Evolutionary conservation across 805 yeast genomes (phyloP).

Genomic region (Candida sakaeoensis): DNA sequence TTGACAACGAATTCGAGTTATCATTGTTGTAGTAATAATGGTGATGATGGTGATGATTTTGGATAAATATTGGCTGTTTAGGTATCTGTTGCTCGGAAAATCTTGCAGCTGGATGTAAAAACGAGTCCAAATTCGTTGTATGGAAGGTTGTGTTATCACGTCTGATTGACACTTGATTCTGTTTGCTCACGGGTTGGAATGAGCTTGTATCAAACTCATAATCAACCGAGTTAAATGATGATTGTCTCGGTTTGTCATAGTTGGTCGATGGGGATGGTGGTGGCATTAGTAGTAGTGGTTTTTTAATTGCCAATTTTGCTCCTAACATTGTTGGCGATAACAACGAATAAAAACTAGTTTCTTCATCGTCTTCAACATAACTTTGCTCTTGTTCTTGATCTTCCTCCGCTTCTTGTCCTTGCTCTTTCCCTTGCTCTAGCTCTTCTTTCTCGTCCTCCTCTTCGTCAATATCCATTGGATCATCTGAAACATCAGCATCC

Average conservation of each 20-base stretch:
- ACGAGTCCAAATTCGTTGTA: slow-evolving; percentile 11
- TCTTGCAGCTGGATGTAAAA: slow-evolving; percentile 2
- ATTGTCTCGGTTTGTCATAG: not conserved
- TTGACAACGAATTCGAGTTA: not conserved
- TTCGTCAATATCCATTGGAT: slow-evolving; percentile 22
- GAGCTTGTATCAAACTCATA: slow-evolving; percentile 25
- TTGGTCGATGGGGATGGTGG: slow-evolving; percentile 16
- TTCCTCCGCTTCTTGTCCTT: slow-evolving; percentile 7
- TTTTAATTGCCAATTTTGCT: slow-evolving; percentile 34
- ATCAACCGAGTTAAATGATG: slow-evolving; percentile 18
- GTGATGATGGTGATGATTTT: slow-evolving; percentile 40
- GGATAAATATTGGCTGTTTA: slow-evolving; percentile 14
- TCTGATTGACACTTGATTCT: not conserved
- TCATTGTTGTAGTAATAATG: slow-evolving; percentile 38
- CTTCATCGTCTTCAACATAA: slow-evolving; percentile 8
- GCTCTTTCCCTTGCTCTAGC: not conserved
- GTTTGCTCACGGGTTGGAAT: slow-evolving; percentile 3
- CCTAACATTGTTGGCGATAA: slow-evolving; percentile 41
- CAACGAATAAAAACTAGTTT: slow-evolving; percentile 15
- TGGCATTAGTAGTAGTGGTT: slow-evolving; percentile 26
- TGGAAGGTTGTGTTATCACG: slow-evolving; percentile 5
- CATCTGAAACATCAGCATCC: slow-evolving; percentile 18
- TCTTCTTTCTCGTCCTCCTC: slow-evolving; percentile 5
- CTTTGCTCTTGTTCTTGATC: slow-evolving; percentile 2
- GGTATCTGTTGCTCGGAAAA: too few relatives aligned